Evolutionary conservation across 2,329 filamentous ascomycete species (phyloP), one percentile per base, ranked within the genome.

Genomic region (Leptodontidium sp.): DNA sequence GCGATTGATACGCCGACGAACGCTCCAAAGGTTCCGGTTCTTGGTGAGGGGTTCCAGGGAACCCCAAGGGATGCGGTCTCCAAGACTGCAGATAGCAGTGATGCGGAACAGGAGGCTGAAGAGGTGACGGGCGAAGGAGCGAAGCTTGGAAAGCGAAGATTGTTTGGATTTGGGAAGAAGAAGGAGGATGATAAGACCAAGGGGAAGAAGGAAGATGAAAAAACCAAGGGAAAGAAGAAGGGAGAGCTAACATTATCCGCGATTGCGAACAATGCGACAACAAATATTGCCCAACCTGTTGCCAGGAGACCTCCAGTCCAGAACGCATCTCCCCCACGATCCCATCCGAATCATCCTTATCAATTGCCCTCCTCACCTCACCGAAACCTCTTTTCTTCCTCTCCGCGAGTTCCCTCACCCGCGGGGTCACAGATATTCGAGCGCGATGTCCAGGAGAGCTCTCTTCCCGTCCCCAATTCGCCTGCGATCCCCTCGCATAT

Each of bases 401-500:
- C 93, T 9, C 91, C 93, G 4, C 87, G 91, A 61, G 81, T 94
- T 55, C 88, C 91, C 64, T 97, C 93, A 24, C 93, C 94, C 15
- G 92, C 93, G 12, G 86, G 87, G 35, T 91, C 89, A 4, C 89
- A 91, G 75, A 98, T 98, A 76, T 98, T 98, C 78, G 95, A 98
- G 83, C 92, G 95, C 76, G 93, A 94, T 79, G 95, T 98, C 29
- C 95, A 98, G 80, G 94, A 98, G 76, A 88, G 88, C 76, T 84
- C 87, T 38, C 77, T 87, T 3, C 81, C 88, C n/a, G 83, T 87
- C 50, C 91, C 93, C 69, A 89, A 87, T 70, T 95, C 93, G 2
- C 90, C 93, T 0, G 92, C 93, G n/a, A 96, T 98, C 70, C 95
- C 95, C 2, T 90, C 92, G 8, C 95, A 98, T 78, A 97, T 98